These are phyloP conservation scores for Coniferiporia sulphurascens DNA, from an alignment of 1,284 basidiomycete species.

Conservation along the genomic window DNA sequence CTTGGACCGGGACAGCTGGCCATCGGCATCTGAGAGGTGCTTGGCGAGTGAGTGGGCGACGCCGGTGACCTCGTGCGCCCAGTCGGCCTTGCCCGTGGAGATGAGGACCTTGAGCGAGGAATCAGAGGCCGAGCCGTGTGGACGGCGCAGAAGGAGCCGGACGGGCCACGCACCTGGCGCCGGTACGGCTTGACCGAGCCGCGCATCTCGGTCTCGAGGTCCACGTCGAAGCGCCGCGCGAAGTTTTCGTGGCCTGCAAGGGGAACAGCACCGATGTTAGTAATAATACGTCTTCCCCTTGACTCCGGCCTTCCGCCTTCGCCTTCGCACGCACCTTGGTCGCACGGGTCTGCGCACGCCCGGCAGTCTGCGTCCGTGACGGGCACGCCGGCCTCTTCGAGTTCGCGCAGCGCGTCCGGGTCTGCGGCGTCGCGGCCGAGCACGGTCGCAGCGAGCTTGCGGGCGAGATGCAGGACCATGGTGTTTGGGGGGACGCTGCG, in stretches of 20 bases:
- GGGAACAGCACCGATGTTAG: slow-evolving; percentile 1
- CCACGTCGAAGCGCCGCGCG: slow-evolving; percentile 65
- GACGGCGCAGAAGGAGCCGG: slow-evolving; percentile 4
- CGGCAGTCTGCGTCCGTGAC: slow-evolving; percentile 68
- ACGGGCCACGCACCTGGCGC: slow-evolving; percentile 53
- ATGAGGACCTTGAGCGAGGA: slow-evolving; percentile 59
- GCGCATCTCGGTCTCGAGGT: slow-evolving; percentile 74
- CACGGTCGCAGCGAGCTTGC: slow-evolving; percentile 8
- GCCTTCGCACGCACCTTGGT: slow-evolving; percentile 47
- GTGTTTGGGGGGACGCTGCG: not conserved
- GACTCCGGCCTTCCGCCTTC: slow-evolving; percentile 18
- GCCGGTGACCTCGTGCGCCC: slow-evolving; percentile 73
- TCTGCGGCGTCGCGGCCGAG: slow-evolving; percentile 7
- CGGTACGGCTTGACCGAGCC: slow-evolving; percentile 80
- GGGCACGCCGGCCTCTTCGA: slow-evolving; percentile 55
- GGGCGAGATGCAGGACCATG: slow-evolving; percentile 8
- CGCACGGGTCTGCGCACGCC: slow-evolving; percentile 74
- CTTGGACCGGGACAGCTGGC: slow-evolving; percentile 25
- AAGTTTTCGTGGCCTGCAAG: slow-evolving; percentile 72
- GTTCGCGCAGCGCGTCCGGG: slow-evolving; percentile 13
- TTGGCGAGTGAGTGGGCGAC: slow-evolving; percentile 64
- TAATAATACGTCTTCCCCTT: too few species aligned
- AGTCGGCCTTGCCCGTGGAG: slow-evolving; percentile 85
- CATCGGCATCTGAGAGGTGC: slow-evolving; percentile 39
- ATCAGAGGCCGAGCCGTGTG: not conserved